These are phyloP conservation scores for Ploettnerulaceae sp. DNA, from an alignment of 2,329 filamentous ascomycete species.

Conservation along the genomic window DNA sequence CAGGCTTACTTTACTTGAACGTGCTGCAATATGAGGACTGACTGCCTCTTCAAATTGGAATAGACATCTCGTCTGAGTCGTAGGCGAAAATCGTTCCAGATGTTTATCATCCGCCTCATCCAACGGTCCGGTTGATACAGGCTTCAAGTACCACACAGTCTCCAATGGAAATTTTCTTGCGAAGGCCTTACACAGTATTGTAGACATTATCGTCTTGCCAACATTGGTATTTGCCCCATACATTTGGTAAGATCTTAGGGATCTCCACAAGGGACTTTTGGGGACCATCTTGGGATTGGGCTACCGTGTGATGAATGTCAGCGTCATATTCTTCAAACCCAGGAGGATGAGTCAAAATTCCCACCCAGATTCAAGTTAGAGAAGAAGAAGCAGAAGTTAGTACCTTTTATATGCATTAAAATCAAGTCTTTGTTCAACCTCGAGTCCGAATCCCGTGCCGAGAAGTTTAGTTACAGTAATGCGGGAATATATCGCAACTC, in stretches of 20 bases:
- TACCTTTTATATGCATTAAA: no score
- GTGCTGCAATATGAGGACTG: conserved; percentile 72
- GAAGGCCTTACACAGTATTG: conserved; percentile 62
- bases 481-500: no score
- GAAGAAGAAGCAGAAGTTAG: no score
- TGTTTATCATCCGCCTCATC: conserved; percentile 65
- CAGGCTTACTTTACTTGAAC: conserved; percentile 11
- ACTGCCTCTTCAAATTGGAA: conserved; percentile 69
- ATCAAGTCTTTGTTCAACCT: no score
- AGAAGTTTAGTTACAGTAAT: no score
- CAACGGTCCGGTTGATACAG: conserved; percentile 69
- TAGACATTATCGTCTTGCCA: conserved; percentile 78
- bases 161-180: conserved; percentile 42
- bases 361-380: no score
- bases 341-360: no score
- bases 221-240: conserved; percentile 83
- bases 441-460: no score
- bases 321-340: no score
- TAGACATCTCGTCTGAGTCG: conserved; percentile 53
- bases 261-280: conserved; percentile 38
- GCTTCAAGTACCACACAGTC: conserved; percentile 66
- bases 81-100: conserved; percentile 53
- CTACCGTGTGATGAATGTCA: not conserved
- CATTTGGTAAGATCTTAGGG: conserved; percentile 65
- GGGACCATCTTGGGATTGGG: conserved; percentile 10